Evolutionary conservation across 768 basidiomycete genomes (phyloP), one percentile per base, ranked within the genome.

Genomic region (Russula vinacea): DNA sequence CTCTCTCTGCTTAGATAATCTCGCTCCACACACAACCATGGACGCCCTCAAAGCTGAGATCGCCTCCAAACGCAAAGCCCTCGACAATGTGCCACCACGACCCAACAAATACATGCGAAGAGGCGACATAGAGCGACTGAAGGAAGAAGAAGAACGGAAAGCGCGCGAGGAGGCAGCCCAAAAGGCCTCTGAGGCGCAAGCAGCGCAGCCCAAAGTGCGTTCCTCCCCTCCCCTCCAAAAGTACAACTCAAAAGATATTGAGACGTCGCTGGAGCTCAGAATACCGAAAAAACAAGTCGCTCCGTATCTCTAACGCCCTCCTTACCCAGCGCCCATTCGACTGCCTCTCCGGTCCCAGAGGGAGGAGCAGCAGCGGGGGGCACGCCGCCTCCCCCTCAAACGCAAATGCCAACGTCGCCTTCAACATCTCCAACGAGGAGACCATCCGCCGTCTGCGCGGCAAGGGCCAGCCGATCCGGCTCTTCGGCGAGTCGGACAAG

Each of bases 401-500:
- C n/a, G n/a, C n/a, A 33, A 73, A 76, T 1, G 70, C 74, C 2
- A 66, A 53, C 44, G 62, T 69, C 13, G 68, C 70, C 5, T 98
- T 95, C 78, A 94, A 94, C 72, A 89, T 98, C 60, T 92, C 95
- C 2, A 92, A 94, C 62, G 90, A 94, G 65, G 97, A 99, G 71
- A 92, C 90, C 14, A 80, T 94, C 61, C 88, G 92, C 10, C 84
- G 97, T 24, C 83, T 99, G 16, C 87, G 97, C 52, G 79, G 83
- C 29, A 96, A 97, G 73, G 93, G 91, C 26, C 95, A 98, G 73
- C 97, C 97, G 5, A 90, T 98, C 66, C 85, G 94, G 33, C 78
- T 99, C 10, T 99, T 99, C 71, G 97, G 88, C 37, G 97, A 99
- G 74, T 86, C 88, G 0, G 97, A 99, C 78, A 93, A 94, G 77